Evolutionary conservation across 2,329 filamentous ascomycete genomes (phyloP).

Genomic region (Colletotrichum sp.): DNA sequence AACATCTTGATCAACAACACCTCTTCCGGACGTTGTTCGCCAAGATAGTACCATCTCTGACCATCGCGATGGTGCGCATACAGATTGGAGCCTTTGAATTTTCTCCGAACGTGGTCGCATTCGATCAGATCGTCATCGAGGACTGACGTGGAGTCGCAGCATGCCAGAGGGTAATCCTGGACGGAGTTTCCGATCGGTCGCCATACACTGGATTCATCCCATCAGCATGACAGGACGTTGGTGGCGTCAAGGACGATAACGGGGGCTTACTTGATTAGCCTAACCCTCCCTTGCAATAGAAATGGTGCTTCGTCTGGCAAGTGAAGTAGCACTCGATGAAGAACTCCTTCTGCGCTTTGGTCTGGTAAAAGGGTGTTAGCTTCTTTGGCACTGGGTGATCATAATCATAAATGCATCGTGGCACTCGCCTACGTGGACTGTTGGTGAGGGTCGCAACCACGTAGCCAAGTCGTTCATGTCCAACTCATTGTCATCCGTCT

Average conservation of each 20-base stretch:
- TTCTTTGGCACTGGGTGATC: too few species aligned
- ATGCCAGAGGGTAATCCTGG: neutral
- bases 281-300: neutral
- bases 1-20: conserved; percentile 66
- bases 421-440: neutral
- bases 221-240: too few species aligned
- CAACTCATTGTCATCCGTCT: conserved; percentile 22
- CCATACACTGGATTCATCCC: neutral
- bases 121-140: neutral
- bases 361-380: neutral
- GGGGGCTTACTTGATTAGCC: neutral
- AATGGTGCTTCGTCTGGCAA: neutral
- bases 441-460: conserved; percentile 20
- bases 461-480: conserved; percentile 31
- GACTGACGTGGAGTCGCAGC: neutral
- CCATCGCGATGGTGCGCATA: neutral
- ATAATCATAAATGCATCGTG: neutral
- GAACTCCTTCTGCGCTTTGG: neutral
- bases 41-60: conserved; percentile 59
- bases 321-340: neutral
- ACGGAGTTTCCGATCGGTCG: neutral
- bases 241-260: too few species aligned
- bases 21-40: conserved; percentile 55
- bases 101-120: neutral
- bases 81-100: neutral